These are phyloP conservation scores for Serendipita vermifera DNA, from an alignment of 768 basidiomycete genomes.

Conservation along the genomic window DNA sequence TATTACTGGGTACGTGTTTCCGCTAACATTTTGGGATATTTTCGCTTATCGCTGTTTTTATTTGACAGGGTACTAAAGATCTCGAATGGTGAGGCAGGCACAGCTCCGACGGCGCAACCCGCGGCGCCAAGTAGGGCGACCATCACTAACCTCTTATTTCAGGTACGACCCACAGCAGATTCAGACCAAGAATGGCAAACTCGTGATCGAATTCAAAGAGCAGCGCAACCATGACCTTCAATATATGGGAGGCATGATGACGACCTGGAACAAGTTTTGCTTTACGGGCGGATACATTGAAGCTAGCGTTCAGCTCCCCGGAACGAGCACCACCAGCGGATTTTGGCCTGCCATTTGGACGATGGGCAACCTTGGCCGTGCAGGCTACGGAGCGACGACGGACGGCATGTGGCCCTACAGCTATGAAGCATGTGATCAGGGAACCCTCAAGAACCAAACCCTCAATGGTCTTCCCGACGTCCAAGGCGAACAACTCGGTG, in stretches of 20 bases:
- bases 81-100: conserved; percentile 15
- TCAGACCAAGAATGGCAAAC: conserved; percentile 61
- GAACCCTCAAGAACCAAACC: conserved; percentile 77
- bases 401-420: conserved; percentile 77
- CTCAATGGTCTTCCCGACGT: conserved; percentile 43
- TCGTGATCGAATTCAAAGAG: conserved; percentile 71
- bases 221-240: conserved; percentile 53
- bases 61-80: conserved; percentile 5
- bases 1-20: conserved; percentile 46
- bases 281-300: conserved; percentile 90
- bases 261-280: conserved; percentile 87
- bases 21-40: neutral
- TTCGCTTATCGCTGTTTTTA: neutral
- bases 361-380: conserved; percentile 47
- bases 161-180: conserved; percentile 32
- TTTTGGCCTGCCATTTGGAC: conserved; percentile 69
- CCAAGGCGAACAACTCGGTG: conserved; percentile 39
- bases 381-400: conserved; percentile 81
- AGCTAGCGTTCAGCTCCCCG: conserved; percentile 64
- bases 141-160: neutral
- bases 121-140: neutral
- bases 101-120: neutral
- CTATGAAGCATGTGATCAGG: conserved; percentile 73
- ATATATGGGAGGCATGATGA: conserved; percentile 19
- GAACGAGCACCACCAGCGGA: conserved; percentile 44